Conservation (phyloP, 768 basidiomycete species). For the Leccinum boreale region DNA sequence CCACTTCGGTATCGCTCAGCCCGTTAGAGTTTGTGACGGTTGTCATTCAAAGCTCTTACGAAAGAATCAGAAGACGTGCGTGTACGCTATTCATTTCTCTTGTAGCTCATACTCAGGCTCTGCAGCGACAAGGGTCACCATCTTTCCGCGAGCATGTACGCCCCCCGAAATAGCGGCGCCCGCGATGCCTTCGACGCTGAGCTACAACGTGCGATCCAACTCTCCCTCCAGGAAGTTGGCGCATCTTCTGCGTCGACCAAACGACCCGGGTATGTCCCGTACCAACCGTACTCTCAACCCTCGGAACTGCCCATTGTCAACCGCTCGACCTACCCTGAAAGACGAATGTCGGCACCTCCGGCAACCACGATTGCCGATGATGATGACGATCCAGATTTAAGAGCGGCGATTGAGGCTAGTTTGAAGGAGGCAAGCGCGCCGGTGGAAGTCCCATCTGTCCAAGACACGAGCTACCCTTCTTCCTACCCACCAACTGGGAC, state of each 20-base stretch:
- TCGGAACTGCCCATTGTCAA: slow-evolving; percentile 69
- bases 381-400: slow-evolving; percentile 90
- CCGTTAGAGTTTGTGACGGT: slow-evolving; percentile 90
- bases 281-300: slow-evolving; percentile 42
- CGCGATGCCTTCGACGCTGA: slow-evolving; percentile 79
- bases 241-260: slow-evolving; percentile 41
- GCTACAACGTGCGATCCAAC: slow-evolving; percentile 87
- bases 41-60: slow-evolving; percentile 78
- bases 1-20: slow-evolving; percentile 89
- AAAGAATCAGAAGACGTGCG: slow-evolving; percentile 58
- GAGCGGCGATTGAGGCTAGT: slow-evolving; percentile 93
- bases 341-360: slow-evolving; percentile 19
- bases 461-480: slow-evolving; percentile 46
- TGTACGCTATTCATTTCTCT: neutral
- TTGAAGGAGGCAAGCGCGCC: slow-evolving; percentile 84
- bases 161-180: slow-evolving; percentile 50
- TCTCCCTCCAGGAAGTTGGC: slow-evolving; percentile 79
- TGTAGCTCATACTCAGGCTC: neutral
- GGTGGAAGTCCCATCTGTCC: slow-evolving; percentile 52
- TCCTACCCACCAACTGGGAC: slow-evolving; percentile 41
- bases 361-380: slow-evolving; percentile 42
- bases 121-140: slow-evolving; percentile 48
- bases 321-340: slow-evolving; percentile 44
- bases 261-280: slow-evolving; percentile 67
- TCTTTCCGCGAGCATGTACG: slow-evolving; percentile 52